phyloP scores from a whole-genome alignment of 176 grass and related monocot genomes.

The Themeda triandra region DNA sequence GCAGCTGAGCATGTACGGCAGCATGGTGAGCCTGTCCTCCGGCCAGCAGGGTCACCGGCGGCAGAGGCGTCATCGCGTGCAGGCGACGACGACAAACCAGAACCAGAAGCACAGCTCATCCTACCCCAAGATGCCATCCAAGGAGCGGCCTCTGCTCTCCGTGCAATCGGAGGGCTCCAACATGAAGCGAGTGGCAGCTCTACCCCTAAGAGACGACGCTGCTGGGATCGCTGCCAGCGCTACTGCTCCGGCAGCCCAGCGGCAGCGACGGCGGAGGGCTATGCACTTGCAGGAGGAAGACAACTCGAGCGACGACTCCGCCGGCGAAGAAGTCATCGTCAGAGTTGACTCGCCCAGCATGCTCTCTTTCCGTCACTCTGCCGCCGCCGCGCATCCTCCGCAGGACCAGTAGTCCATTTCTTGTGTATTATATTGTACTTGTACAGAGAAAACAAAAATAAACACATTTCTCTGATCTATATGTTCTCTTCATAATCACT shows the following conservation, averaged over 20 bases:
- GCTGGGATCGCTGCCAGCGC: neutral
- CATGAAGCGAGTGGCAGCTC: constrained; percentile 3
- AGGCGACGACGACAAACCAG: neutral
- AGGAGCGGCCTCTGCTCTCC: constrained; percentile 40
- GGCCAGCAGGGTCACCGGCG: neutral
- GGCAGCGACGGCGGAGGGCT: neutral
- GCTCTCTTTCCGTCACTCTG: constrained; percentile 49
- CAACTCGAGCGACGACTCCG: constrained; percentile 72
- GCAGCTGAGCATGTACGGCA: constrained; percentile 87
- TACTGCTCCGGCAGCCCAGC: neutral
- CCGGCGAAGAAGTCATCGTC: constrained; percentile 69
- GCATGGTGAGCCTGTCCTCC: constrained; percentile 50
- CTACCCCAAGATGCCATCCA: constrained; percentile 59
- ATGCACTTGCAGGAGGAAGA: constrained; percentile 5
- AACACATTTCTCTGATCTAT: neutral
- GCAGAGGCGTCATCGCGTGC: neutral
- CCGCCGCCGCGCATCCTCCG: constrained; percentile 7
- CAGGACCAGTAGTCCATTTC: neutral
- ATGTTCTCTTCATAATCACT: neutral
- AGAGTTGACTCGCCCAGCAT: constrained; percentile 89
- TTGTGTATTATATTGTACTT: neutral
- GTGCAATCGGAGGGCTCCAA: constrained; percentile 67
- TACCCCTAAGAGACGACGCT: neutral
- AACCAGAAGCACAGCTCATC: constrained; percentile 51
- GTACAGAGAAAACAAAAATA: neutral